These are phyloP conservation scores for Phoma sp. DNA, from an alignment of 2,329 filamentous ascomycete species.

Conservation along the genomic window DNA sequence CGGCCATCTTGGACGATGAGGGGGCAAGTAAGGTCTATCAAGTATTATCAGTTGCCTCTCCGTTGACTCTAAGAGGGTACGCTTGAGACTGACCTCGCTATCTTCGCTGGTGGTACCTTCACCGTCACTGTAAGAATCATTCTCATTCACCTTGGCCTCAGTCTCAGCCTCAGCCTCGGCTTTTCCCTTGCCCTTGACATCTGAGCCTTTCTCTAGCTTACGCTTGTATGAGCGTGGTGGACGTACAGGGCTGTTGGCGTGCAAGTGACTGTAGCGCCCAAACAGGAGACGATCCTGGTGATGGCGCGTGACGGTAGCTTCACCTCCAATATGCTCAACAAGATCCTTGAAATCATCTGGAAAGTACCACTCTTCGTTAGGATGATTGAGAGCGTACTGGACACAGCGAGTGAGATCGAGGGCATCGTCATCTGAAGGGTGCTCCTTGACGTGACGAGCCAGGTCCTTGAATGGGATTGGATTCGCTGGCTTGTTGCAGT, in stretches of 20 bases:
- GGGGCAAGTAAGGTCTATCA: no score
- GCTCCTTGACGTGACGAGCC: constrained; percentile 26
- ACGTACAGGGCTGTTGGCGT: no score
- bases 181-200: no score
- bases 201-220: background rate
- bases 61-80: no score
- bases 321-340: constrained; percentile 27
- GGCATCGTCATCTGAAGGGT: constrained; percentile 32
- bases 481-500: constrained; percentile 11
- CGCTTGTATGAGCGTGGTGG: no score
- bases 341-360: constrained; percentile 30
- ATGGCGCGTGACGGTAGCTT: constrained; percentile 15
- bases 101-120: background rate
- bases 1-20: background rate
- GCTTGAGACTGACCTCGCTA: no score
- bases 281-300: constrained; percentile 28
- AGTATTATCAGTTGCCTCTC: no score
- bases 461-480: constrained; percentile 33
- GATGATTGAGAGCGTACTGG: constrained; percentile 26
- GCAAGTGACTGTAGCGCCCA: constrained; percentile 17
- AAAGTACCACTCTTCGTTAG: constrained; percentile 32
- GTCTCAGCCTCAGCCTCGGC: no score
- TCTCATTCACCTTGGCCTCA: no score
- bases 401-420: constrained; percentile 39
- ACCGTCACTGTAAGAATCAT: no score